Base-by-base conservation (phyloP, 495 filamentous ascomycete genomes). In the Penicillium coffeae region DNA sequence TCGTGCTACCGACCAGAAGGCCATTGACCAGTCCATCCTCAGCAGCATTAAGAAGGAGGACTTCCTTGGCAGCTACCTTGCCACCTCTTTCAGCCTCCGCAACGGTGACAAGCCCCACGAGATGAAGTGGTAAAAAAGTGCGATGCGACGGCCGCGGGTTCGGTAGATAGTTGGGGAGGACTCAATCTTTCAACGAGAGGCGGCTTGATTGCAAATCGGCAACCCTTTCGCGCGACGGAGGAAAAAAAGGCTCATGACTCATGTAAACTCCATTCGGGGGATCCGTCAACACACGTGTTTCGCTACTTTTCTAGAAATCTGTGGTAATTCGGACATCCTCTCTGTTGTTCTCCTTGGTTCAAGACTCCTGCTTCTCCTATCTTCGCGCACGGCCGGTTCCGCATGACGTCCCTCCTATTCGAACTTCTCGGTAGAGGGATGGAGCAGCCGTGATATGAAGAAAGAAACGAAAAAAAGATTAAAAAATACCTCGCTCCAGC, bases 101-200 rank as follows among this genome's bases (percentile, higher is more conserved):
- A 96, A 89, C 80, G 92, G 93, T 67, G 93, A 98, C 80, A 87
- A 89, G 82, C 93, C 94, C 73, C 93, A 97, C 73, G 86, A 90
- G 81, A 97, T 98, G 89, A 82, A 85, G 75, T 92, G 85, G 83
- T 92, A 90, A 70, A 71, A 63, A 58, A 48, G 61, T 68, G 62
- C 56, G 56, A 60, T 55, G 65, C 56, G 68, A 67, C 62, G 65
- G 71, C 68, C 68, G 67, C 66, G 66, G 69, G 70, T 71, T 72
- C 69, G 69, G 70, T 73, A 71, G 63, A 70, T 64, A 65, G 57
- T 59, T 70, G 64, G 65, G 66, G 67, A 64, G 68, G 67, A 65
- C 56, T 55, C 60, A 30, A 67, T 65, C 64, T 56, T 55, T 58
- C 53, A 55, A 62, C 59, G 66, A 68, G 63, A 66, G 67, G 63